phyloP scores from a whole-genome alignment of 805 yeast species.

The Lipomyces japonicus region DNA sequence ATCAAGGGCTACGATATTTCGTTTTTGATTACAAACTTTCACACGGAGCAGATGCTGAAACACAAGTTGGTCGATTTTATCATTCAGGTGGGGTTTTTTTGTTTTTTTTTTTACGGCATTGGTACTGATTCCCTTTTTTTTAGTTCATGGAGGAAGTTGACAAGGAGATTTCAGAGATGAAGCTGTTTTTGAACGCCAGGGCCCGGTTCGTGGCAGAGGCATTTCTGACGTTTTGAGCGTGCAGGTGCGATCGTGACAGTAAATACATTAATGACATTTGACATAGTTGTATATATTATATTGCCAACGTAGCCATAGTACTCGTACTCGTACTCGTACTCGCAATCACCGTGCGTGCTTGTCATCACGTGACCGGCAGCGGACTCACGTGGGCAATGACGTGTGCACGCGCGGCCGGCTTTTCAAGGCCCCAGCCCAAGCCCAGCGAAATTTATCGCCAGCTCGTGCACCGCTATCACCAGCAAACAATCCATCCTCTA shows the following conservation, averaged over 20 bases:
- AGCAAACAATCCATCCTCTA: neutral
- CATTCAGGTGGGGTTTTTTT: slow-evolving; percentile 50
- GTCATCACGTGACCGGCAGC: too few species aligned
- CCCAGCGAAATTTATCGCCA: too few species aligned
- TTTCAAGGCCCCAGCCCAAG: too few species aligned
- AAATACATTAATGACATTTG: too few species aligned
- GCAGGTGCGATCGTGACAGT: too few species aligned
- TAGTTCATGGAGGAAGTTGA: slow-evolving; percentile 97
- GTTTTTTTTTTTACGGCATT: neutral
- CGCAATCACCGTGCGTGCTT: too few species aligned
- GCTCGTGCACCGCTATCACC: too few species aligned
- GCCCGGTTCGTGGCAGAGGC: slow-evolving; percentile 98
- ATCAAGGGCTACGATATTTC: slow-evolving; percentile 79
- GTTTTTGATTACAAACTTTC: slow-evolving; percentile 87
- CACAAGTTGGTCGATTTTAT: slow-evolving; percentile 93
- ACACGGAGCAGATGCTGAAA: slow-evolving; percentile 92
- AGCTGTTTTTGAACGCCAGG: slow-evolving; percentile 90
- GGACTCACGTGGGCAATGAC: too few species aligned
- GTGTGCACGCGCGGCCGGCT: too few species aligned
- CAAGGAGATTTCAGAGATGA: slow-evolving; percentile 97
- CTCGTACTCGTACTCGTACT: too few species aligned
- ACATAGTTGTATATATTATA: too few species aligned
- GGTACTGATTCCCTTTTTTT: neutral
- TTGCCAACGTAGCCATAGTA: too few species aligned
- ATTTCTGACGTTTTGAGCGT: slow-evolving; percentile 56